Evolutionary conservation across 2,329 filamentous ascomycete species (phyloP), one percentile per base, ranked within the genome.

Genomic region (Arthrinium phaeospermum): DNA sequence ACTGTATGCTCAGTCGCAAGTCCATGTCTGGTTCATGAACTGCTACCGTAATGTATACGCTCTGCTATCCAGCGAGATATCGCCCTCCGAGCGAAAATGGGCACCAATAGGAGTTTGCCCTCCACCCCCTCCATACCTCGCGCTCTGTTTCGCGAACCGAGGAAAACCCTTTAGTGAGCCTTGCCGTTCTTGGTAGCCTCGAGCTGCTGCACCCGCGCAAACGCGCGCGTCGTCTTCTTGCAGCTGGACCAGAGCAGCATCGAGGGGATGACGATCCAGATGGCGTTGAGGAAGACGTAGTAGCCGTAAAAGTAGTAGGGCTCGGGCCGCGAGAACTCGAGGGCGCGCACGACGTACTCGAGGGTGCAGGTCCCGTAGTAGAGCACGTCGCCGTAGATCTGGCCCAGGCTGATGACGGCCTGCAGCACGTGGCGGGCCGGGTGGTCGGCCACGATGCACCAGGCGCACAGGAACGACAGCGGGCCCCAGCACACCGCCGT

Each of bases 401-500:
- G 85, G 7, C 85, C 85, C 8, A 85, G 75, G 77, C 82, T 84
- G 79, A 87, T 79, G 76, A 86, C 81, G 69, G 82, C 76, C 78
- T 89, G 86, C 51, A 89, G 75, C 0, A 86, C 84, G 75, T 89
- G 83, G 10, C 87, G 86, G 6, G 85, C 78, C 8, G 86, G 84
- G 74, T 86, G 82, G 24, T 82, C 78, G 53, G 78, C 79, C 61
- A 83, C 79, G 75, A 89, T 85, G 74, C 80, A 81, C 75, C 80
- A 84, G 3, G 85, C 87, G 73, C 83, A 80, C 47, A 82, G 68
- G 74, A 89, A 86, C 51, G 86, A 89, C 57, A 89, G 78, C 1
- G 88, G 87, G 1, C 88, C 88, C 87, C 87, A 89, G 76, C 82
- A 80, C 53, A 85, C 77, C 46, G 87, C 87, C 8, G 88, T 89